A percentile compares a stretch with the other conserved stretches of the same genome.
These are phyloP conservation scores for Podospora australis DNA, from an alignment of 495 filamentous ascomycete species.

Conservation along the genomic window DNA sequence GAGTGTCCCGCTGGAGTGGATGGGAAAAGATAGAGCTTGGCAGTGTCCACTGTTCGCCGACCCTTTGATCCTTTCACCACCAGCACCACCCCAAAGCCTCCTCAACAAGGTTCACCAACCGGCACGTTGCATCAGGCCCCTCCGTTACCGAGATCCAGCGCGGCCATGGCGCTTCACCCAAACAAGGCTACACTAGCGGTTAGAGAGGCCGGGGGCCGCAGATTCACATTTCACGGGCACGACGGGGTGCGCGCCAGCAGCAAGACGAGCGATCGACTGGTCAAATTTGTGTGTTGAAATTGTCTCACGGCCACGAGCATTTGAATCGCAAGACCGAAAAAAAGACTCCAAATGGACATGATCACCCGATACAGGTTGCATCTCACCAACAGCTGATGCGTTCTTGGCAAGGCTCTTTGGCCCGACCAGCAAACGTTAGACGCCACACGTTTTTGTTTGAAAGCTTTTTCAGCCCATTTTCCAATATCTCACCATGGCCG, in stretches of 20 bases:
- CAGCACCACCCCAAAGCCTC: too few relatives aligned
- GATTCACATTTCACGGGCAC: neutral
- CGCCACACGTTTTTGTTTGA: neutral
- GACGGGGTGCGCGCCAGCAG: neutral
- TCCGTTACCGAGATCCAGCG: slow-evolving; percentile 13
- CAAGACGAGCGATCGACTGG: neutral
- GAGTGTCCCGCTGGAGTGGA: slow-evolving; percentile 6
- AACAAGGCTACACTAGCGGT: neutral
- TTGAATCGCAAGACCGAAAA: neutral
- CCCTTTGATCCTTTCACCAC: too few relatives aligned
- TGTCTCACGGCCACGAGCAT: neutral
- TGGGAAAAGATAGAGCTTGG: slow-evolving; percentile 4
- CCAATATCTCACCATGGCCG: neutral
- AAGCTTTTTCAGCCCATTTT: neutral
- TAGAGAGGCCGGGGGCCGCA: neutral
- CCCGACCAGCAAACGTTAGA: neutral
- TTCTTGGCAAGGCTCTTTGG: neutral
- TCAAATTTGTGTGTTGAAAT: too few relatives aligned
- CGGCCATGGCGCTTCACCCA: neutral
- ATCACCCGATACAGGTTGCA: neutral
- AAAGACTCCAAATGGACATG: neutral
- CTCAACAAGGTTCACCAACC: too few relatives aligned
- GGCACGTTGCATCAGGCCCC: slow-evolving; percentile 5
- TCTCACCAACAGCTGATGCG: neutral
- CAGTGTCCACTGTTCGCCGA: slow-evolving; percentile 4